Evolutionary conservation across 352 stramenopile genomes (phyloP).

Genomic region (Lagenidium giganteum): DNA sequence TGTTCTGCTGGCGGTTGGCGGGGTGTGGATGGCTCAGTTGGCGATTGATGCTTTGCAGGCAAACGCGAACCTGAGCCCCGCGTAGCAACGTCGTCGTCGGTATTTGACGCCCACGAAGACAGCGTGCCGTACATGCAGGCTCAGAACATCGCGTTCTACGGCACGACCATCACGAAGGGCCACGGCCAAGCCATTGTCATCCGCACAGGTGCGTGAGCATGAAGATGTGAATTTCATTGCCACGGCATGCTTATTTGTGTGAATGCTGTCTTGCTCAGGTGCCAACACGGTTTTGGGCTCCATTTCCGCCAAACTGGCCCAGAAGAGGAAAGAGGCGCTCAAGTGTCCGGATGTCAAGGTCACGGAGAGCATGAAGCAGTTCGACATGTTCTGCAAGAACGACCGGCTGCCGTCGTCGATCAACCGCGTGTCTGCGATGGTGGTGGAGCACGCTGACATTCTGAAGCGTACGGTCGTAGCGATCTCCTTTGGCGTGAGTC

Average conservation of each 20-base stretch:
- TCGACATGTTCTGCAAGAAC: conserved; percentile 20
- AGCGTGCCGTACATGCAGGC: conserved; percentile 31
- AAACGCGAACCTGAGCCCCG: conserved; percentile 11
- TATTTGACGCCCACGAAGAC: conserved; percentile 21
- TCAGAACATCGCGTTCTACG: conserved; percentile 27
- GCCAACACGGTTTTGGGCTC: conserved; percentile 22
- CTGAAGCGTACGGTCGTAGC: conserved; percentile 37
- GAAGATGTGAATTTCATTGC: too few relatives aligned
- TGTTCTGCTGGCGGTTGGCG: too few relatives aligned
- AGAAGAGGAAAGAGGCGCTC: conserved; percentile 3
- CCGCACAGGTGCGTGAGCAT: conserved; percentile 24
- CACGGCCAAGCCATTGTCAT: conserved; percentile 28
- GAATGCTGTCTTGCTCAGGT: conserved; percentile 6
- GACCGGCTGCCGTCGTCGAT: conserved; percentile 29
- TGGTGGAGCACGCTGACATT: conserved; percentile 40
- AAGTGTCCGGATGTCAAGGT: conserved; percentile 15
- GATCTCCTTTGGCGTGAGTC: conserved; percentile 33
- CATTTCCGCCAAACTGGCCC: conserved; percentile 17
- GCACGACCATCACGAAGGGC: conserved; percentile 21
- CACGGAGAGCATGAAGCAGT: conserved; percentile 19
- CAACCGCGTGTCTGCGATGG: conserved; percentile 29
- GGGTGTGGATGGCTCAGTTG: neutral
- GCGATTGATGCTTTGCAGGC: neutral
- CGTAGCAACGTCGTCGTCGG: conserved; percentile 16
- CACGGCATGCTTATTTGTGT: too few relatives aligned